These are phyloP conservation scores for Leccinum barrowsii DNA, from an alignment of 768 basidiomycete species.

Conservation along the genomic window DNA sequence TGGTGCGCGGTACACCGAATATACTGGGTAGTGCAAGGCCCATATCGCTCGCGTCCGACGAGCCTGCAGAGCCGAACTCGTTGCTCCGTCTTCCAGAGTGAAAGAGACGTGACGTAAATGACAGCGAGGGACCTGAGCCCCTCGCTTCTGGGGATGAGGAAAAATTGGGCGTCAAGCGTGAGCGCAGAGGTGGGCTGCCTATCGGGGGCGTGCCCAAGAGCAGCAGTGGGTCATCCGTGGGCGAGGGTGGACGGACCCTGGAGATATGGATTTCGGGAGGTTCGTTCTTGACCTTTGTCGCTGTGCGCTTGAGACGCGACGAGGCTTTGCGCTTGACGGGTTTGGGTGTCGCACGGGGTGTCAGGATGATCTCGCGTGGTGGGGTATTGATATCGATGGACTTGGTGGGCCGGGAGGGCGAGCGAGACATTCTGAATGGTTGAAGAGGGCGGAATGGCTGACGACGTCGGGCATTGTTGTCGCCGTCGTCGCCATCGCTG, in stretches of 20 bases:
- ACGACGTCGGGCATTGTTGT: slow-evolving; percentile 7
- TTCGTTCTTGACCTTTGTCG: slow-evolving; percentile 52
- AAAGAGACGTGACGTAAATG: slow-evolving; percentile 23
- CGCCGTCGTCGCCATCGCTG: not conserved
- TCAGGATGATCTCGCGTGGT: slow-evolving; percentile 57
- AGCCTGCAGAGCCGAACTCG: not conserved
- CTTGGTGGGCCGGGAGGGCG: slow-evolving; percentile 45
- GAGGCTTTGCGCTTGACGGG: slow-evolving; percentile 36
- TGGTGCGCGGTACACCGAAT: slow-evolving; percentile 10
- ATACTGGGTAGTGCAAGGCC: slow-evolving; percentile 13
- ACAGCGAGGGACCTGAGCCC: not conserved
- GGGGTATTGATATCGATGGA: slow-evolving; percentile 48
- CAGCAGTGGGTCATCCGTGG: slow-evolving; percentile 72
- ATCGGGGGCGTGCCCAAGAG: slow-evolving; percentile 44
- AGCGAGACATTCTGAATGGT: slow-evolving; percentile 1
- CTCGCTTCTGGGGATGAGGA: slow-evolving; percentile 27
- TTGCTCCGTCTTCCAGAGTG: slow-evolving; percentile 2
- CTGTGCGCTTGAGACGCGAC: slow-evolving; percentile 20
- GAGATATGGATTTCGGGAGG: slow-evolving; percentile 59
- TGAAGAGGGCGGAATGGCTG: slow-evolving; percentile 22
- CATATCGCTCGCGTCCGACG: not conserved
- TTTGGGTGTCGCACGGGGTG: slow-evolving; percentile 32
- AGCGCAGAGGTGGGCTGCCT: slow-evolving; percentile 19
- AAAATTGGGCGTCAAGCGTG: slow-evolving; percentile 37
- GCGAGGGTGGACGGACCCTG: slow-evolving; percentile 64